These are phyloP conservation scores for Albatrellus sp. DNA, from an alignment of 1,284 basidiomycete genomes.

Conservation along the genomic window DNA sequence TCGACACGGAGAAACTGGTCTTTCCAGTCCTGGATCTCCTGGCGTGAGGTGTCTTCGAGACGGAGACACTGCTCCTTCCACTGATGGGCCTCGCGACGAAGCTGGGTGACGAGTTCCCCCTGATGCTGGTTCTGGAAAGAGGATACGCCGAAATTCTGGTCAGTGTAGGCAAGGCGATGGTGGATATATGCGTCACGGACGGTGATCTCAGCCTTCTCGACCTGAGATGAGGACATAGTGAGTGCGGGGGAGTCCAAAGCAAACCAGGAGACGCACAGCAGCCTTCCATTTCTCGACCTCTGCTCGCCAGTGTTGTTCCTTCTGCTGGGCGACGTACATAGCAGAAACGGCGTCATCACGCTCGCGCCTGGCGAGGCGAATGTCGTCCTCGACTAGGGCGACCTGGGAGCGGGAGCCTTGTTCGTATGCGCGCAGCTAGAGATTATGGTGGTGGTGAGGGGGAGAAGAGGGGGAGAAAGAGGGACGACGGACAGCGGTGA, in stretches of 20 bases:
- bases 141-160: background rate
- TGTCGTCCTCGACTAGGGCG: slow-evolving; percentile 30
- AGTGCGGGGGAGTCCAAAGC: slow-evolving; percentile 1
- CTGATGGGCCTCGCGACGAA: slow-evolving; percentile 48
- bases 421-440: slow-evolving; percentile 11
- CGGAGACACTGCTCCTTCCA: slow-evolving; percentile 60
- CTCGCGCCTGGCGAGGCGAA: slow-evolving; percentile 33
- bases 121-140: slow-evolving; percentile 38
- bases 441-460: background rate
- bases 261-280: slow-evolving; percentile 27
- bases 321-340: slow-evolving; percentile 30
- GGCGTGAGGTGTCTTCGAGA: slow-evolving; percentile 32
- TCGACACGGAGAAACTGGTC: slow-evolving; percentile 60
- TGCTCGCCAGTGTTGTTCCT: slow-evolving; percentile 35
- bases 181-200: slow-evolving; percentile 21
- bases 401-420: slow-evolving; percentile 21
- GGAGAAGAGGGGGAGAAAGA: background rate
- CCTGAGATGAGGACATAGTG: slow-evolving; percentile 21
- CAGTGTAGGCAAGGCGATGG: background rate
- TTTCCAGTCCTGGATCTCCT: slow-evolving; percentile 48
- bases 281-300: slow-evolving; percentile 37
- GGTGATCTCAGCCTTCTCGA: slow-evolving; percentile 43
- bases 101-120: slow-evolving; percentile 42
- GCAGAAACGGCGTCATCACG: slow-evolving; percentile 41
- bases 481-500: slow-evolving; percentile 7